These are phyloP conservation scores for Cladosporium phlei DNA, from an alignment of 2,329 filamentous ascomycete genomes.

Conservation along the genomic window DNA sequence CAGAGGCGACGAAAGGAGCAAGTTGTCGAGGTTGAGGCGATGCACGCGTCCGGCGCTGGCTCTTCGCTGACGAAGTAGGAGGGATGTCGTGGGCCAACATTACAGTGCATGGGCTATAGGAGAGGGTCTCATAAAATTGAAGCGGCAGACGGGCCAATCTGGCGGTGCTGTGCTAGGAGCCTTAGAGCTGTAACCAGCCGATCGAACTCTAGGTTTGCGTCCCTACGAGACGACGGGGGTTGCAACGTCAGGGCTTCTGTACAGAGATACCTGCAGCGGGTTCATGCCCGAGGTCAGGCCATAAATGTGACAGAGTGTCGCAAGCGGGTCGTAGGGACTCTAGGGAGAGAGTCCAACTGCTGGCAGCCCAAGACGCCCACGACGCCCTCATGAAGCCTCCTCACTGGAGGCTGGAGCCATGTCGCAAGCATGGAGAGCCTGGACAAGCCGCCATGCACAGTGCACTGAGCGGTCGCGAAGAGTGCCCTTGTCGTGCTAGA, in stretches of 20 bases:
- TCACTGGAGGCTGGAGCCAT: conserved; percentile 4
- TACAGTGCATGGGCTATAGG: conserved; percentile 11
- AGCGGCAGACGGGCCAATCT: conserved; percentile 8
- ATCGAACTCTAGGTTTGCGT: conserved; percentile 13
- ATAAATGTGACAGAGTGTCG: not conserved
- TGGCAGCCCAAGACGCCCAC: conserved; percentile 3
- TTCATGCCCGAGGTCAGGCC: conserved; percentile 13
- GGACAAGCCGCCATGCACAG: conserved; percentile 9
- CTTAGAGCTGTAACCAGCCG: conserved; percentile 10
- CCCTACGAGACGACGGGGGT: not conserved
- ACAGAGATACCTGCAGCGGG: not conserved
- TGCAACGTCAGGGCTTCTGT: conserved; percentile 10
- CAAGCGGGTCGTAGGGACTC: conserved; percentile 5
- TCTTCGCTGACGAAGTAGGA: conserved; percentile 10
- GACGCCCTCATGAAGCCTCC: too few species aligned
- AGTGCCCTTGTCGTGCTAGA: conserved; percentile 11
- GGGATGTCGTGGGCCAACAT: conserved; percentile 14
- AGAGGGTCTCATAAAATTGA: conserved; percentile 14
- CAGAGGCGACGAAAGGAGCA: not conserved
- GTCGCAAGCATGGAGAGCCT: conserved; percentile 13
- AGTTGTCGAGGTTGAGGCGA: not conserved
- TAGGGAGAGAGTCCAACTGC: not conserved
- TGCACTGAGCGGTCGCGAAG: not conserved
- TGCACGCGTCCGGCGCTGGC: conserved; percentile 12
- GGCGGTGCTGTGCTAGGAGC: too few species aligned